Evolutionary conservation across 495 filamentous ascomycete species (phyloP).

Genomic region (Penicillium atrosanguineum): DNA sequence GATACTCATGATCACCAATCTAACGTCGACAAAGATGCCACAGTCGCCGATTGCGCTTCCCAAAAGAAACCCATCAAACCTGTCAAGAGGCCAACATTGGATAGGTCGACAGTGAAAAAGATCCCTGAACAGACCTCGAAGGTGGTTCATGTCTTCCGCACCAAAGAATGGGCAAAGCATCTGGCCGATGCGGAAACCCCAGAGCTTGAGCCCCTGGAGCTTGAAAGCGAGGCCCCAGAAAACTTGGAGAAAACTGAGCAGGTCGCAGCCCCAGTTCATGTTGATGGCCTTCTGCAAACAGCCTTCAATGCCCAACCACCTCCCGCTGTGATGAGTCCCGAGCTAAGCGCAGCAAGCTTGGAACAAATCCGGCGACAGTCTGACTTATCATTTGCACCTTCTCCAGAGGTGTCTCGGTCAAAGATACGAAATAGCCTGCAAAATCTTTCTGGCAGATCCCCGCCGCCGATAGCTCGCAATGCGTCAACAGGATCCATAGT

Average conservation of each 20-base stretch:
- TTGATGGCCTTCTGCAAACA: slow-evolving; percentile 70
- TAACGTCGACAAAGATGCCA: not conserved
- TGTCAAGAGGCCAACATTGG: slow-evolving; percentile 13
- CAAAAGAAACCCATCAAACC: not conserved
- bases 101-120: slow-evolving; percentile 34
- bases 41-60: not conserved
- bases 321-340: slow-evolving; percentile 32
- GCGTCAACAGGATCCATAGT: not conserved
- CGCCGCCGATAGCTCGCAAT: slow-evolving; percentile 6
- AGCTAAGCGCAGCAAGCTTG: slow-evolving; percentile 9
- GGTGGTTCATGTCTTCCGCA: slow-evolving; percentile 78
- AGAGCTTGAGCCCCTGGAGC: slow-evolving; percentile 60
- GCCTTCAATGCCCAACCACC: slow-evolving; percentile 47
- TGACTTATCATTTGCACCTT: slow-evolving; percentile 1
- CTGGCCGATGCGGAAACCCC: slow-evolving; percentile 73
- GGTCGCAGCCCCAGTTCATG: slow-evolving; percentile 57
- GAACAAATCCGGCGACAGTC: slow-evolving; percentile 18
- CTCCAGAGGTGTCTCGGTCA: slow-evolving; percentile 7
- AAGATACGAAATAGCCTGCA: slow-evolving; percentile 12
- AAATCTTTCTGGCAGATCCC: slow-evolving; percentile 11
- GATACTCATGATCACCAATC: not conserved
- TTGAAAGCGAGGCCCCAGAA: slow-evolving; percentile 33
- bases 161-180: slow-evolving; percentile 97
- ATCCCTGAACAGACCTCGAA: slow-evolving; percentile 54
- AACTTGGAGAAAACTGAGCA: slow-evolving; percentile 40